These are phyloP conservation scores for Alternaria burnsii DNA, from an alignment of 2,329 filamentous ascomycete species.

Conservation along the genomic window DNA sequence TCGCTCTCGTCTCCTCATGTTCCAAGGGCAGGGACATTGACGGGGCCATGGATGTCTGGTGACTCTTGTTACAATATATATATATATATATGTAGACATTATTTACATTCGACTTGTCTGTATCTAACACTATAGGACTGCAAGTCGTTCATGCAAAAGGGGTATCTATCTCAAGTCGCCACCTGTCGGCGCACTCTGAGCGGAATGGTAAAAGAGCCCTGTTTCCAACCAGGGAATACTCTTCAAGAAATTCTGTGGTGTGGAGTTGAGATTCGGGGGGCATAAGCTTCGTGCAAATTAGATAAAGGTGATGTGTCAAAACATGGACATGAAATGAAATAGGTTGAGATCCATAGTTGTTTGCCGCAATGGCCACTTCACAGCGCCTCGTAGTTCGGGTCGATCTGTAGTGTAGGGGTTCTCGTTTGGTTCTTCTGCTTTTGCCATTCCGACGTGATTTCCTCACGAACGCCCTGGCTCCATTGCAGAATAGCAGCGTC, in stretches of 20 bases:
- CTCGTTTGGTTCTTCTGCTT: slow-evolving; percentile 50
- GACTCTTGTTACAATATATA: not conserved
- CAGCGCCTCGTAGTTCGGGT: slow-evolving; percentile 43
- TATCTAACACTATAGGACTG: slow-evolving; percentile 25
- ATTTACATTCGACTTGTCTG: slow-evolving; percentile 16
- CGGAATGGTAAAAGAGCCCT: slow-evolving; percentile 13
- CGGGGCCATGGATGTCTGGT: not conserved
- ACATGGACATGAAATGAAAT: slow-evolving; percentile 42
- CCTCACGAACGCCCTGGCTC: slow-evolving; percentile 82
- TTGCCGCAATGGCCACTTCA: slow-evolving; percentile 23
- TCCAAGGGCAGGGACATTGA: not conserved
- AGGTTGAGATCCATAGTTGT: slow-evolving; percentile 12
- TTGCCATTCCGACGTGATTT: slow-evolving; percentile 78
- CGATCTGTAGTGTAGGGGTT: slow-evolving; percentile 52
- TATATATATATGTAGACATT: slow-evolving; percentile 8
- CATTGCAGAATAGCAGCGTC: slow-evolving; percentile 84
- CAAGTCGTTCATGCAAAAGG: slow-evolving; percentile 28
- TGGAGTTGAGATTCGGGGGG: slow-evolving; percentile 21
- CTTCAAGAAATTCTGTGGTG: slow-evolving; percentile 8
- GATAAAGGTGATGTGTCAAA: slow-evolving; percentile 22
- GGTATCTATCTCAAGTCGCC: slow-evolving; percentile 35
- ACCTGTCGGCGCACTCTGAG: slow-evolving; percentile 17
- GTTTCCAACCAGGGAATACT: slow-evolving; percentile 18
- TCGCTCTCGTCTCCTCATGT: not conserved
- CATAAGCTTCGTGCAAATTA: slow-evolving; percentile 35